Evolutionary conservation across 1,284 basidiomycete genomes (phyloP), one percentile per base, ranked within the genome.

Genomic region (Neolentinus lepideus): DNA sequence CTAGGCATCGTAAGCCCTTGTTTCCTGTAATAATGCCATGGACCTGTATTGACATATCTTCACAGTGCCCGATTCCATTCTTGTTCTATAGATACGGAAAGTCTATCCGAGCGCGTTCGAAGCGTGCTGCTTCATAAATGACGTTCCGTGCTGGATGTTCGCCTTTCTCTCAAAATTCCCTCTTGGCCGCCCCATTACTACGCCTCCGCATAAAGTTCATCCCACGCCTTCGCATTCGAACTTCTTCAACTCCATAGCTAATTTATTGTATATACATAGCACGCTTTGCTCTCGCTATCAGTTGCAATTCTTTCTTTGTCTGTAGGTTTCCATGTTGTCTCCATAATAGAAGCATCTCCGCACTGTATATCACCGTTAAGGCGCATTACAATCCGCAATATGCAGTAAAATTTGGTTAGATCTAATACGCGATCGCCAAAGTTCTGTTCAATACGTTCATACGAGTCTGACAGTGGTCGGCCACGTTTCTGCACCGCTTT

Each of bases 51-150:
- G 29, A 31, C 12, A 12, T 53, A 60, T 14, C 36, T 8, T 52
- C 29, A 2, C 52, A 57, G 55, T 27, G 67, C 3, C 76, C 75
- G 8, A 71, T 78, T 54, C 77, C 78, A 0, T 75, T 76, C 66
- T 55, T 75, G 22, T 76, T 78, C 61, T 74, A 71, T 64, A 29
- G 51, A 19, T 62, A 57, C 51, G 61, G 62, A 22, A 62, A 59
- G 50, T 29, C 55, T 19, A 65, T 64, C 54, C 59, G 61, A 29
- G 57, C 61, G 14, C 59, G 57, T 29, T 64, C 62, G 35, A 60
- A 62, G 53, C 63, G 59, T 51, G 59, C 62, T n/a, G 51, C 57
- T 1, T 51, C 57, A 24, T 52, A 43, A n/a, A 21, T 16, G 16
- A n/a, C 38, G 6, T 31, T 12, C 12, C 29, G 4, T 31, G 4